phyloP scores from a whole-genome alignment of 495 filamentous ascomycete genomes.

The Letharia columbiana region DNA sequence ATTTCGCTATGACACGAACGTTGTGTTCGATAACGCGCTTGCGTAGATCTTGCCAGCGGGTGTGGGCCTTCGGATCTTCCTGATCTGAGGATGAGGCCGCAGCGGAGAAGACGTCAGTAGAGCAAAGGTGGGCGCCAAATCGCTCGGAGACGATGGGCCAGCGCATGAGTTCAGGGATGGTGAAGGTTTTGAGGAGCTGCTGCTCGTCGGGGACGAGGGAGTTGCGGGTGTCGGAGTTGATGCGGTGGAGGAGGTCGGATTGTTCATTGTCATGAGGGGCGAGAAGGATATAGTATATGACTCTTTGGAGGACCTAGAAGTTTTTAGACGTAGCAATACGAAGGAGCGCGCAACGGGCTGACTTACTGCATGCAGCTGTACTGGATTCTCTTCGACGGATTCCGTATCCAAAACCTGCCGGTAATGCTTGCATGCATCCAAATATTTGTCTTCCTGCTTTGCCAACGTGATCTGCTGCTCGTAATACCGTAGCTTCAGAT shows the following conservation, averaged over 20 bases:
- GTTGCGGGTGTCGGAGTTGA: slow-evolving; percentile 59
- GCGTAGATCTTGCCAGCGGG: slow-evolving; percentile 84
- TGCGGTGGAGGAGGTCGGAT: slow-evolving; percentile 90
- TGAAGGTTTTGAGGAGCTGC: slow-evolving; percentile 84
- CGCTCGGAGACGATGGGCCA: slow-evolving; percentile 86
- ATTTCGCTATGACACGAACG: slow-evolving; percentile 92
- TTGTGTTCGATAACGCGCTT: slow-evolving; percentile 99
- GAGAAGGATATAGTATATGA: slow-evolving; percentile 95
- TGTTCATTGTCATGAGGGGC: slow-evolving; percentile 98
- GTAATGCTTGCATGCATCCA: slow-evolving; percentile 96
- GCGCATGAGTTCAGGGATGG: slow-evolving; percentile 92
- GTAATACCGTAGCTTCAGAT: slow-evolving; percentile 92
- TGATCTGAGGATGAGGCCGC: slow-evolving; percentile 22
- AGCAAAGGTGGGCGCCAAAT: slow-evolving; percentile 81
- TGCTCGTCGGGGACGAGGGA: slow-evolving; percentile 62
- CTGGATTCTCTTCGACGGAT: slow-evolving; percentile 79
- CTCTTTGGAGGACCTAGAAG: slow-evolving; percentile 71
- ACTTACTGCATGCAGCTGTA: slow-evolving; percentile 74
- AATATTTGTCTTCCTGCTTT: slow-evolving; percentile 94
- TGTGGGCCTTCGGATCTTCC: slow-evolving; percentile 64
- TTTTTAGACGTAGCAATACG: neutral
- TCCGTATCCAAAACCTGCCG: slow-evolving; percentile 92
- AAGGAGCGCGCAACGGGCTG: neutral
- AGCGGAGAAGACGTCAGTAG: slow-evolving; percentile 78
- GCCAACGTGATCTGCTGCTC: slow-evolving; percentile 90